Evolutionary conservation across 495 filamentous ascomycete genomes (phyloP), one percentile per base, ranked within the genome.

Genomic region (Niebla homalea): DNA sequence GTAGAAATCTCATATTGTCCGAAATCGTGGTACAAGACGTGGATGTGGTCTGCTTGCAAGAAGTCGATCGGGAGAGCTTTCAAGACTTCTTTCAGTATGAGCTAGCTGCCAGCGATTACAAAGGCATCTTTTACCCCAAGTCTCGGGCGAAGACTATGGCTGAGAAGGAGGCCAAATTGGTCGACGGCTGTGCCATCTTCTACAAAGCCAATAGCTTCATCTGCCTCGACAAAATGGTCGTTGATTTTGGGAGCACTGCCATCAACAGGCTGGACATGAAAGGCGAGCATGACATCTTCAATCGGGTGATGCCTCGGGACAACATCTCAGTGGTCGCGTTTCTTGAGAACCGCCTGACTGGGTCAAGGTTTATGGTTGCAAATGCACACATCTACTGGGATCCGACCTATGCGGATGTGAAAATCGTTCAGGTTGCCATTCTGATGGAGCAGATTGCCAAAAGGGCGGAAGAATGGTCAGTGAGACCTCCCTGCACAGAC

Each of bases 341-440:
- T 66, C 74, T 97, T 45, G 93, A 97, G 64, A 95, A 94, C 58
- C 76, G 88, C 15, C 66, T 72, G 50, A 97, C 89, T 2, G 92
- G 92, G 2, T 78, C 85, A 1, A 80, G 93, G 15, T 70, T 97
- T 51, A 93, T 98, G 43, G 80, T 96, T 11, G 87, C 84, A 23
- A 97, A 97, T 58, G 84, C 86, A 3, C 92, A 98, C 67, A 73
- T 97, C 38, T 89, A 84, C 61, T 97, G 92, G 92, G 88, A 98
- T 55, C 88, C 86, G 0, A 79, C 72, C 3, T 88, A 82, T 59
- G 81, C 81, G 54, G 92, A 98, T 62, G 92, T 98, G 60, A 97
- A 98, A 68, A 69, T 94, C 18, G 81, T 97, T 16, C 92, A 98
- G 63, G 89, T 85, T 3, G 92, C 88, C 26, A 93, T 97, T 58